A percentile compares a stretch with the other conserved stretches of the same genome.
phyloP scores from a whole-genome alignment of 2,329 filamentous ascomycete genomes.

The Scleromitrula shiraiana region DNA sequence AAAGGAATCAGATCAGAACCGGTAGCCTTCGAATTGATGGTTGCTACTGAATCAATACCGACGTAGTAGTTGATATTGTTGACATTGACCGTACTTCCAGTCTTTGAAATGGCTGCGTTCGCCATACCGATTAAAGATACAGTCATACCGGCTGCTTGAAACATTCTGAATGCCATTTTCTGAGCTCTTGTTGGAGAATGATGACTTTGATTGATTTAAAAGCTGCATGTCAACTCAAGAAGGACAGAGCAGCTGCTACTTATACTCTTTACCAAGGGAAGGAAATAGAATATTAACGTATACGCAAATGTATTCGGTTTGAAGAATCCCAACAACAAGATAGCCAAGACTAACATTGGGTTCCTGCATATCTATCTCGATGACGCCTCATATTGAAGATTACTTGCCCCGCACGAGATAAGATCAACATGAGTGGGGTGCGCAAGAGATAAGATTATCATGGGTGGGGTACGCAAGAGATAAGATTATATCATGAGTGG shows the following conservation, averaged over 20 bases:
- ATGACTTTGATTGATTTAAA: too few species aligned
- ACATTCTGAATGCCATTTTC: slow-evolving; percentile 6
- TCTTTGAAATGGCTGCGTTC: slow-evolving; percentile 6
- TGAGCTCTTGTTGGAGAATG: not conserved
- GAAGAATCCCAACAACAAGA: not conserved
- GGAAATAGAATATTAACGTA: not conserved
- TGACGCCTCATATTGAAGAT: not conserved
- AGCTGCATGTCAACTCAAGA: not conserved
- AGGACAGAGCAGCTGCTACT: not conserved
- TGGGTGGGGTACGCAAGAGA: too few species aligned
- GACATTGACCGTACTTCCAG: slow-evolving; percentile 13
- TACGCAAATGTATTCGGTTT: not conserved
- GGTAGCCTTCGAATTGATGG: slow-evolving; percentile 15
- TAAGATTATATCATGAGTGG: too few species aligned
- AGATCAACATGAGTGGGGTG: too few species aligned
- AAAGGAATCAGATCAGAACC: slow-evolving; percentile 22
- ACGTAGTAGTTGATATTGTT: slow-evolving; percentile 31
- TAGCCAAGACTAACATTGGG: not conserved
- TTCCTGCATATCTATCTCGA: slow-evolving; percentile 4
- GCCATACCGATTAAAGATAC: slow-evolving; percentile 3
- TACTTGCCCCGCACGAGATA: slow-evolving; percentile 5
- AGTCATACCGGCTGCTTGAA: not conserved
- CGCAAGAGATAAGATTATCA: too few species aligned
- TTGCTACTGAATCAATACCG: slow-evolving; percentile 18
- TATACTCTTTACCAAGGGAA: not conserved